Evolutionary conservation across 331 rosid species (phyloP).

Genomic region (Rosa hybrid): DNA sequence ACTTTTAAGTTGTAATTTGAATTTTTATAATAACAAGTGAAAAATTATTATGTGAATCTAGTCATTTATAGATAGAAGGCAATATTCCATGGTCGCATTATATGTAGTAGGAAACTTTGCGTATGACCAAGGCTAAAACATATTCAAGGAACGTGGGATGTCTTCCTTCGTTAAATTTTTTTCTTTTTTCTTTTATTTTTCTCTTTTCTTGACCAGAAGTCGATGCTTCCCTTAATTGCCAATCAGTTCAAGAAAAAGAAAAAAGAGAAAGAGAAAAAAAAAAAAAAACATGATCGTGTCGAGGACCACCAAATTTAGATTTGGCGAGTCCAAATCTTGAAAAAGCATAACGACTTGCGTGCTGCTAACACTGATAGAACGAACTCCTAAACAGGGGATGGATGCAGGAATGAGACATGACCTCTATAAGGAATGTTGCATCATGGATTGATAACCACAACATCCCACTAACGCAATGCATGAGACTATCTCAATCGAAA

Average conservation of each 20-base stretch:
- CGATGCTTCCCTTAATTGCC: not conserved
- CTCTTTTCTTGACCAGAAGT: too few relatives aligned
- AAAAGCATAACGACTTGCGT: not conserved
- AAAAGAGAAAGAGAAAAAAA: too few relatives aligned
- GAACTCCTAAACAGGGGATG: not conserved
- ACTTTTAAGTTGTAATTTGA: too few relatives aligned
- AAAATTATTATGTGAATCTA: not conserved
- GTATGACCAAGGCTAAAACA: not conserved
- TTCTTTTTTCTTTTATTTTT: not conserved
- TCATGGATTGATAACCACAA: not conserved
- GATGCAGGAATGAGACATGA: not conserved
- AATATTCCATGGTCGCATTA: not conserved
- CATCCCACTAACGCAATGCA: slow-evolving; percentile 6
- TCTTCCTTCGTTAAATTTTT: not conserved
- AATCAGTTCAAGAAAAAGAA: too few relatives aligned
- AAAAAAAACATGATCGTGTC: not conserved
- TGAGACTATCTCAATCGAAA: not conserved
- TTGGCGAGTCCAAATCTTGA: not conserved
- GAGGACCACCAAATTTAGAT: not conserved
- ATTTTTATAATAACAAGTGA: too few relatives aligned
- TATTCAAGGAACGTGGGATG: slow-evolving; percentile 8
- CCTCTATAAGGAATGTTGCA: not conserved
- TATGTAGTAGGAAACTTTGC: not conserved
- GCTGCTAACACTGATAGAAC: not conserved
- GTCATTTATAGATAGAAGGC: not conserved